Base-by-base conservation (phyloP, 2,329 filamentous ascomycete species). In the Pyrenochaeta sp. region DNA sequence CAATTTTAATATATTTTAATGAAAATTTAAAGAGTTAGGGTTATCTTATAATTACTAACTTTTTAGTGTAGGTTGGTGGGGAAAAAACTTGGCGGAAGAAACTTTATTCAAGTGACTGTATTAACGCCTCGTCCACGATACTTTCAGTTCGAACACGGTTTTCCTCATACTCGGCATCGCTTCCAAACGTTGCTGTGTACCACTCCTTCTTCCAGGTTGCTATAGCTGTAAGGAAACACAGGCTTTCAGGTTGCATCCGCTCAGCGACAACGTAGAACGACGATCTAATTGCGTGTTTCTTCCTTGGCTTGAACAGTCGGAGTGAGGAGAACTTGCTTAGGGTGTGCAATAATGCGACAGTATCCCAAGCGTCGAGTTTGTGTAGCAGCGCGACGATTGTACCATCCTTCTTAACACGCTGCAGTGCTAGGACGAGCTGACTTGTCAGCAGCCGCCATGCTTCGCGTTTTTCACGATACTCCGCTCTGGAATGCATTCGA, bases 211-310 rank as follows among this genome's bases (percentile, higher is more conserved):
- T 61, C 58, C 55, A 61, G 1, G 18, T 36, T 4, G 21, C 27
- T 9, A 84, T 56, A 0, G 79, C 77, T 23, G 30, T 7, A 51
- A 29, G 0, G 63, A 2, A 0, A 79, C 81, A 27, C 72, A 66
- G 0, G 59, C 37, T 15, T 57, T 53, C 3, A 67, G 35, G 4
- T 36, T 75, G 68, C 0, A 86, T 69, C 2, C 78, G 60, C 1
- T 65, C 76, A 1, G 82, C 82, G 9, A 86, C 54, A 62, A 85
- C 70, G 60, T 86, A 86, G 56, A 85, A 86, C 0, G 82, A 84
- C 0, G 78, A 81, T 3, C 78, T 69, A 17, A 68, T 80, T 1
- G 60, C 64, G 51, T 85, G 81, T 2, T 52, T 60, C 1, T 7
- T 63, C 1, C 7, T 56, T 0, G 80, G 81, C 61, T 86, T 86